Evolutionary conservation across 2,329 filamentous ascomycete genomes (phyloP), one percentile per base, ranked within the genome.

Genomic region (Xylariaceae sp.): DNA sequence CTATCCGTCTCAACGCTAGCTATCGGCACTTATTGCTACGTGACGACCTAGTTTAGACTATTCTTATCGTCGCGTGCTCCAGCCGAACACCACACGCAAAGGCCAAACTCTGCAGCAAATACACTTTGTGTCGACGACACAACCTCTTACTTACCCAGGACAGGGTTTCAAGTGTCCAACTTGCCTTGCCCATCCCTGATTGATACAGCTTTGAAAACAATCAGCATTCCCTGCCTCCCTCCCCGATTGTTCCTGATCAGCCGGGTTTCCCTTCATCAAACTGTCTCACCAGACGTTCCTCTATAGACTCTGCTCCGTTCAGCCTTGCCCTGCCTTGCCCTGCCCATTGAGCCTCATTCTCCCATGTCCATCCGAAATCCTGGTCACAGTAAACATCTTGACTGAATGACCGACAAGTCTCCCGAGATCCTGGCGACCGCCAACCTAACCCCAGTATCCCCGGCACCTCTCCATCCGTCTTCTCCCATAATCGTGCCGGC

Each of bases 381-480:
- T 37, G 32, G 32, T 37, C 32, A 37, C 32, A 37, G 32, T 37
- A 37, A 37, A 12, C 32, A 50, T 59, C 42, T 51, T 49, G 18
- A 23, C 64, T 75, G 76, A 70, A 82, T 82, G 79, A 74, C 74
- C 68, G 75, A 77, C 59, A 72, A 69, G 58, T 71, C 77, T 56
- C 77, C 78, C 45, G 74, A 79, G 67, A 67, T 81, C 61, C 75
- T 80, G 76, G 81, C 80, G 65, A 76, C 79, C 64, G 80, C 80
- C 72, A 75, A 79, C 70, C 73, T 84, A 54, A 81, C 76, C 46
- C 81, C 80, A 12, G 67, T 82, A 48, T 83, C 80, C 49, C 81
- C 80, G 46, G 72, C 78, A 54, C 74, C 79, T 54, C 67, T 81
- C 56, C 75, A 81, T 61, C 75, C 74, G 46, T 74, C 77, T 53